phyloP scores from a whole-genome alignment of 371 early-diverging fungal species.

The Capniomyces stellatus region DNA sequence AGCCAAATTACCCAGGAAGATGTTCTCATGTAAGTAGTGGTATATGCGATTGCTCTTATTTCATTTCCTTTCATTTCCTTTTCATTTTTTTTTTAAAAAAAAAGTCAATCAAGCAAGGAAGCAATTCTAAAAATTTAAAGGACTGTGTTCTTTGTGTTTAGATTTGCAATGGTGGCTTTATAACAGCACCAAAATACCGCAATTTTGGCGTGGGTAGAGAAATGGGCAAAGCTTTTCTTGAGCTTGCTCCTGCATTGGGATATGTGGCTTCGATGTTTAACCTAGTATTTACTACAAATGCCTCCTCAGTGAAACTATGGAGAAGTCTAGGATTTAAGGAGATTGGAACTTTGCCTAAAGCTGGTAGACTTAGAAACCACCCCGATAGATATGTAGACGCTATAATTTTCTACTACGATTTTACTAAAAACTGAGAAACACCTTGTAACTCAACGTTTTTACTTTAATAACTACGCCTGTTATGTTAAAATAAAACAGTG shows the following conservation, averaged over 20 bases:
- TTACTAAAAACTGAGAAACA: background rate
- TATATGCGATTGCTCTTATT: too few relatives aligned
- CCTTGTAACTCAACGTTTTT: too few relatives aligned
- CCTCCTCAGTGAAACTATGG: background rate
- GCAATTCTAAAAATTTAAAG: too few relatives aligned
- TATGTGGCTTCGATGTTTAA: background rate
- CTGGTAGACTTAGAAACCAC: background rate
- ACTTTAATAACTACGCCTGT: too few relatives aligned
- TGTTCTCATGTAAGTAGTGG: conserved; percentile 1
- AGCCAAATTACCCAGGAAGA: conserved; percentile 2
- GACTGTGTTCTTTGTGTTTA: too few relatives aligned
- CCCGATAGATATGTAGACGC: background rate
- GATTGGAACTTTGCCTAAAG: conserved; percentile 1
- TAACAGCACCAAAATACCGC: background rate
- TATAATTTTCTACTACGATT: background rate
- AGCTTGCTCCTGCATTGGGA: background rate
- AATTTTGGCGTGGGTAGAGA: background rate
- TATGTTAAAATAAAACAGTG: too few relatives aligned
- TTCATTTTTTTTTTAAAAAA: too few relatives aligned
- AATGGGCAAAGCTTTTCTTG: background rate
- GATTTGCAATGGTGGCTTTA: conserved; percentile 2
- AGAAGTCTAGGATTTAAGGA: background rate
- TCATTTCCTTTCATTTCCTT: too few relatives aligned
- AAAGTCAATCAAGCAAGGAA: too few relatives aligned
- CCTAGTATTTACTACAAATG: background rate